phyloP scores from a whole-genome alignment of 441 rosid genomes.

The Arabidopsis hybrid region DNA sequence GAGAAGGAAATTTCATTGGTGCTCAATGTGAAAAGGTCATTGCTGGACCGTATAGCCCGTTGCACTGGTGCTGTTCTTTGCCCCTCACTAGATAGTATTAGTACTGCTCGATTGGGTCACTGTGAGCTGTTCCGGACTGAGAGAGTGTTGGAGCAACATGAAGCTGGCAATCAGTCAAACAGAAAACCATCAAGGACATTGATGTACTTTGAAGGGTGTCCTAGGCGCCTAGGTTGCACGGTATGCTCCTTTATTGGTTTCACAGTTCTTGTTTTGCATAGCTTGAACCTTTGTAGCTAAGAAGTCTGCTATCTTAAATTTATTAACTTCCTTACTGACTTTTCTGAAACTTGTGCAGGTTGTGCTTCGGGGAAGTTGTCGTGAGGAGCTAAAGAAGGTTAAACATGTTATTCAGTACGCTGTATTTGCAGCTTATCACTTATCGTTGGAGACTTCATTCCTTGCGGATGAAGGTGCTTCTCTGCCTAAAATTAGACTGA shows the following conservation, averaged over 20 bases:
- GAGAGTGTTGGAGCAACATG: constrained; percentile 79
- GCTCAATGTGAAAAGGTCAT: constrained; percentile 80
- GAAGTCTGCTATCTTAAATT: background rate
- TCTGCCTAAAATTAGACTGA: constrained; percentile 67
- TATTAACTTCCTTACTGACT: background rate
- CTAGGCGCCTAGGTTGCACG: constrained; percentile 97
- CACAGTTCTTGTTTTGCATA: background rate
- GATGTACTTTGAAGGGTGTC: constrained; percentile 99
- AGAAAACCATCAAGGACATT: constrained; percentile 82
- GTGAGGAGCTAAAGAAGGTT: constrained; percentile 86
- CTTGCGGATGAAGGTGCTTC: constrained; percentile 99
- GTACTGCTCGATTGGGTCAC: constrained; percentile 67
- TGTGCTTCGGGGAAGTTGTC: constrained; percentile 71
- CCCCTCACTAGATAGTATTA: constrained; percentile 71
- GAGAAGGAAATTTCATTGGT: constrained; percentile 92
- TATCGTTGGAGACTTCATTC: constrained; percentile 92
- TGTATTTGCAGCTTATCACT: constrained; percentile 95
- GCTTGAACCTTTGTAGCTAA: background rate
- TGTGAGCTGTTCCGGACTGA: constrained; percentile 84
- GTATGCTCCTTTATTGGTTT: constrained; percentile 51
- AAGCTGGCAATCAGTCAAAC: constrained; percentile 62
- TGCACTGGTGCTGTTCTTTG: constrained; percentile 85
- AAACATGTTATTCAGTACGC: constrained; percentile 89
- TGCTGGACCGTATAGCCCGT: constrained; percentile 88
- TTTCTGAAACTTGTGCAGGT: constrained; percentile 58